A percentile compares a stretch with the other conserved stretches of the same genome.
Evolutionary conservation across 2,329 filamentous ascomycete genomes (phyloP).

Genomic region (Neospermospora avenae): DNA sequence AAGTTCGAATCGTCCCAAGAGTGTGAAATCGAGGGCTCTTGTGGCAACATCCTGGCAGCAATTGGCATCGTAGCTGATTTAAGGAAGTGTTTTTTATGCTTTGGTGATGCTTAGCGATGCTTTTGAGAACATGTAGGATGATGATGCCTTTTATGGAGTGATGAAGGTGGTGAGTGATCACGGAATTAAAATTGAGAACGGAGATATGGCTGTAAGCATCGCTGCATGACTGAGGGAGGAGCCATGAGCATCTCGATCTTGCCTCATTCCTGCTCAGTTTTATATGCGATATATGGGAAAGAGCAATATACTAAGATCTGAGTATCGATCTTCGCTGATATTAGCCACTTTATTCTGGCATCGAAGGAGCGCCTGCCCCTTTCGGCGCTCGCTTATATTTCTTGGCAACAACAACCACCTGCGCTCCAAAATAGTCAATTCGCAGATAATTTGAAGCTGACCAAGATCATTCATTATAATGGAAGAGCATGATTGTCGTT

Average conservation of each 20-base stretch:
- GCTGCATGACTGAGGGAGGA: neutral
- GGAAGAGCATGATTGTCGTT: too few relatives aligned
- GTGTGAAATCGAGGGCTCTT: neutral
- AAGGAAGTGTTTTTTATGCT: neutral
- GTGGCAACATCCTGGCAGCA: neutral
- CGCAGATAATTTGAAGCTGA: too few relatives aligned
- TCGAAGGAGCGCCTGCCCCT: too few relatives aligned
- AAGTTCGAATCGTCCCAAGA: neutral
- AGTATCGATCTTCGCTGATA: too few relatives aligned
- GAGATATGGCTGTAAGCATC: neutral
- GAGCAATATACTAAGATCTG: too few relatives aligned
- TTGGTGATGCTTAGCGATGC: conserved; percentile 1
- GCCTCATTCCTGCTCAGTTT: neutral
- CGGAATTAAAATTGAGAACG: neutral
- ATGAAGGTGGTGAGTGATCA: neutral
- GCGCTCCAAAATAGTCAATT: neutral
- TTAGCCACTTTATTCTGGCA: too few relatives aligned
- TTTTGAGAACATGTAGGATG: neutral
- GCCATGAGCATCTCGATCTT: neutral
- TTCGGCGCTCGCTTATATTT: neutral
- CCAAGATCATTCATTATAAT: too few relatives aligned
- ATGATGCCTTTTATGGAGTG: neutral
- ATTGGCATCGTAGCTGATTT: neutral
- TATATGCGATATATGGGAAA: too few relatives aligned
- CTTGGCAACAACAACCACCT: neutral